Base-by-base conservation (phyloP, 176 grass and related monocot species). In the Triticum turgidum region DNA sequence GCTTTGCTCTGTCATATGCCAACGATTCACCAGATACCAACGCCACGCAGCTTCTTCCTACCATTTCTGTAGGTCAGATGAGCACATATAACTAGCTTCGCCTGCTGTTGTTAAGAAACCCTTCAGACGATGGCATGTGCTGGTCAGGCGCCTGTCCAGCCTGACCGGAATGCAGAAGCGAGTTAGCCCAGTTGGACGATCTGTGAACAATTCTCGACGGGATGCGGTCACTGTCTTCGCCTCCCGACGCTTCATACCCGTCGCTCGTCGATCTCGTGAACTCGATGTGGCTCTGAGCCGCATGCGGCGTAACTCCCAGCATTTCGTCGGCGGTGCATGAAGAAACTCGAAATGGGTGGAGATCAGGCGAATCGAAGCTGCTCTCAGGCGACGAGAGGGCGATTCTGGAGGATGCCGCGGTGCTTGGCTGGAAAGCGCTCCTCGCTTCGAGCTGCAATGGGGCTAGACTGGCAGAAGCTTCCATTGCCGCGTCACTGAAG, bases 201-300 rank as follows among this genome's bases (percentile, higher is more conserved):
- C 97, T 88, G 77, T 99, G 97, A 42, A 99, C 93, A 27, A 96
- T 99, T 61, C 97, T 93, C 1, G 97, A 99, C 0, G 97, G 97
- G 56, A 99, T 96, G 21, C 94, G 87, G 58, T 99, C 94, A 5
- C 93, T 96, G 78, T 99, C 97, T 79, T 99, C 97, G 5, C 97
- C 97, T 65, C 97, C 97, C 4, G 97, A 99, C 51, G 97, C 97
- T 83, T 99, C 97, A 54, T 97, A 96, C 0, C 97, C 97, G 2
- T 99, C 97, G 3, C 97, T 99, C 1, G 94, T 89, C 0, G 97
- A 99, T 63, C 97, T 93, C 42, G 85, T 91, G 20, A 94, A 90
- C 70, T 93, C 73, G 10, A 94, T 91, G 45, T 91, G 81, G 22
- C 69, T 92, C 33, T 88, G 92, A 22, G 67, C 61, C 44, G 87